Evolutionary conservation across 495 filamentous ascomycete species (phyloP).

Genomic region (Penicillium chermesinum): DNA sequence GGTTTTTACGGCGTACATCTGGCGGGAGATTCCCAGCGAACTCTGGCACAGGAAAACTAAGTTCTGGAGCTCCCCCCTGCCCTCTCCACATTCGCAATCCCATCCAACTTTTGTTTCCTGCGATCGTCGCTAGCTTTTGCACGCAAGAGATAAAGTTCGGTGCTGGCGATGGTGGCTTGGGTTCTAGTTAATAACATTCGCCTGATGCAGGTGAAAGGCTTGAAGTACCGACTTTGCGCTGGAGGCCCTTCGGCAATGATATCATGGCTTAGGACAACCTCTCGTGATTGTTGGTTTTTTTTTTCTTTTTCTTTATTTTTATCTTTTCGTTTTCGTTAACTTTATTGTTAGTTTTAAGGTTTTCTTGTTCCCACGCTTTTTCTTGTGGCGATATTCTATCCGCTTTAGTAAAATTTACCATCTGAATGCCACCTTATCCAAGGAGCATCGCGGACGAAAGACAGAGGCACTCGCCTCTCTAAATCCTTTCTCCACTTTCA

Average conservation of each 20-base stretch:
- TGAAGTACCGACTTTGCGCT: neutral
- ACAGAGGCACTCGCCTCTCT: too few relatives aligned
- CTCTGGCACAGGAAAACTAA: neutral
- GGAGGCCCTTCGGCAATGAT: conserved; percentile 7
- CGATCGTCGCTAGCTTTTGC: conserved; percentile 9
- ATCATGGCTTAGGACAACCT: conserved; percentile 1
- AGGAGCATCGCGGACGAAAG: too few relatives aligned
- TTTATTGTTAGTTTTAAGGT: neutral
- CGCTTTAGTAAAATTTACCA: too few relatives aligned
- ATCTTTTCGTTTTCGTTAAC: conserved; percentile 4
- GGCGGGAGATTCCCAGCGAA: conserved; percentile 14
- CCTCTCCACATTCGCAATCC: neutral
- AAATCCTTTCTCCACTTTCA: neutral
- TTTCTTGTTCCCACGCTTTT: conserved; percentile 7
- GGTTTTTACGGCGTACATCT: conserved; percentile 7
- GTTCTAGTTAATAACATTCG: neutral
- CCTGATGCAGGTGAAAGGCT: conserved; percentile 5
- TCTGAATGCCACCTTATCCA: too few relatives aligned
- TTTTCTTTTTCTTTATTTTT: conserved; percentile 14
- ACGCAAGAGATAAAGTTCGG: neutral
- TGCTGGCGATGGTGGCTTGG: conserved; percentile 7
- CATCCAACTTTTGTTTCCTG: neutral
- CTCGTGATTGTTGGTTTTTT: neutral
- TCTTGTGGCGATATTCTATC: too few relatives aligned
- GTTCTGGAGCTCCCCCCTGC: neutral